A percentile compares a stretch with the other conserved stretches of the same genome.
Evolutionary conservation across 2,329 filamentous ascomycete species (phyloP).

Genomic region (Venturia carpophila): DNA sequence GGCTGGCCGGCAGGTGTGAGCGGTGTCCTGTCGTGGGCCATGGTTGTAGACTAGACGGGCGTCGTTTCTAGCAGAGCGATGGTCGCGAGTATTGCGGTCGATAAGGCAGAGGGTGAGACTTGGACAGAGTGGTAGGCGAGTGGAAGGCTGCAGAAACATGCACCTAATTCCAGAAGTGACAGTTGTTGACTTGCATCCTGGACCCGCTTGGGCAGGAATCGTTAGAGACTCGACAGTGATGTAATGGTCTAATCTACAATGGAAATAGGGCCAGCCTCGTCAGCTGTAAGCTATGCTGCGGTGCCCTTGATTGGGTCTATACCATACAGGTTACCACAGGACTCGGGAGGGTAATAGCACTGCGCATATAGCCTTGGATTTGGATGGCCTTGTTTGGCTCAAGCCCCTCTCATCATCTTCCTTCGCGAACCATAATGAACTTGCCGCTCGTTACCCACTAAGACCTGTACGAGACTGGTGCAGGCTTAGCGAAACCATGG

Average conservation of each 20-base stretch:
- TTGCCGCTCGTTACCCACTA: background rate
- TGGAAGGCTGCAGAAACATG: slow-evolving; percentile 11
- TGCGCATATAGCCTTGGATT: background rate
- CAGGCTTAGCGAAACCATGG: background rate
- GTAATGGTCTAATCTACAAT: background rate
- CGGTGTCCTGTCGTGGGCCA: slow-evolving; percentile 11
- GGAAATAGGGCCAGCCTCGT: background rate
- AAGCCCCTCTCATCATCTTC: slow-evolving; percentile 1
- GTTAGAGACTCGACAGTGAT: background rate
- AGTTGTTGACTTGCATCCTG: background rate
- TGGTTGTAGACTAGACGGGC: background rate
- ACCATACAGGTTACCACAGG: background rate
- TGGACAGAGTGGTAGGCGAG: background rate
- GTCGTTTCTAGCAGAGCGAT: background rate
- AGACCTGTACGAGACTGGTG: background rate
- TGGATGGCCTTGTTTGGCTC: background rate
- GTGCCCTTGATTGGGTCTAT: background rate
- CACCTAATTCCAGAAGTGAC: slow-evolving; percentile 1
- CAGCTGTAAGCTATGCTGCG: background rate
- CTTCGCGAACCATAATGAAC: background rate
- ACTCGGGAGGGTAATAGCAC: no score
- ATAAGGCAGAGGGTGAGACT: background rate
- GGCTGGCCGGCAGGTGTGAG: background rate
- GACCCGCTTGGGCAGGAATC: slow-evolving; percentile 6
- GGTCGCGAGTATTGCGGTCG: background rate